Evolutionary conservation across 164 flowering plant species (phyloP), one percentile per base, ranked within the genome.

Genomic region (Kalanchoe fedtschenkoi): DNA sequence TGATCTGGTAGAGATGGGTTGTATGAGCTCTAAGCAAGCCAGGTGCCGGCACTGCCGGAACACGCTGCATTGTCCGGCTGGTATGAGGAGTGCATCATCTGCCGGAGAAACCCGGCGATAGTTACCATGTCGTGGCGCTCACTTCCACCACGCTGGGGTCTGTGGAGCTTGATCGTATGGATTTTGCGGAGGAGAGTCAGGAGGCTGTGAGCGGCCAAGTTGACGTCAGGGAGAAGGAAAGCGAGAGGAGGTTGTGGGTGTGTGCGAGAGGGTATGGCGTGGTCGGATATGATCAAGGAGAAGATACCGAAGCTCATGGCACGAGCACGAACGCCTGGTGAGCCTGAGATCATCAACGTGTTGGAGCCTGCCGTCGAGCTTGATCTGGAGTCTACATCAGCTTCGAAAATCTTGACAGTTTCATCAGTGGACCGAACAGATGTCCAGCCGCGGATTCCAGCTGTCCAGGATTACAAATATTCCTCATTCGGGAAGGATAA

Each of bases 351-450:
- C 2, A 51, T 51, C 56, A 26, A 51, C 26, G 56, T 32, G 3
- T 51, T 30, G 56, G 56, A 51, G 22, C 34, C 62, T 2, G 8
- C 69, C 0, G 35, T 70, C 0, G 88, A 81, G 22, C 84, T 84
- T 56, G 90, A 86, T 67, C 86, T 86, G 0, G 87, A 83, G 9
- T 62, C 83, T 47, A 78, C 84, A 22, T 72, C n/a, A n/a, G n/a
- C n/a, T n/a, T n/a, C n/a, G n/a, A n/a, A n/a, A n/a, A n/a, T n/a
- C n/a, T n/a, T n/a, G n/a, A n/a, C 67, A 11, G 56, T 30, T 0
- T 61, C 54, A 30, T 34, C 41, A 38, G 69, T 57, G n/a, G 29
- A 2, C 19, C 60, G 51, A 58, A 73, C 6, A 24, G 26, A 37
- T 11, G 55, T 60, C 15, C 57, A 38, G 11, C 32, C 56, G 3